These are phyloP conservation scores for Parastagonospora nodorum DNA, from an alignment of 2,329 filamentous ascomycete species.

Conservation along the genomic window DNA sequence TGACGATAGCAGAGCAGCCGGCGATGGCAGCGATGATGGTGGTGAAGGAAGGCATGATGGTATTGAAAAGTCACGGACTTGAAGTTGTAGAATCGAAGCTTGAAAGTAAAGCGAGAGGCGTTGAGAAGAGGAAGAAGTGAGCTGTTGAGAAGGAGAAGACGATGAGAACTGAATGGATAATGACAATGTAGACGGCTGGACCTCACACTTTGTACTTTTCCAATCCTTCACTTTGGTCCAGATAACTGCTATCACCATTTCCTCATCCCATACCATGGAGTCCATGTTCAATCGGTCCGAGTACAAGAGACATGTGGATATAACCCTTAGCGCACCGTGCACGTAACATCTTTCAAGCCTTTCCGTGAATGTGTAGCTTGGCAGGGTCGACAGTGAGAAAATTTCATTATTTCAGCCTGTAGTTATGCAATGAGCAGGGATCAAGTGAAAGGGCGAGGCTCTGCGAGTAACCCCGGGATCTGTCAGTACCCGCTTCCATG, in stretches of 20 bases:
- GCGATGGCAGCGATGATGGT: slow-evolving; percentile 6
- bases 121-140: neutral
- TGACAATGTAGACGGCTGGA: neutral
- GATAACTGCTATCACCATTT: neutral
- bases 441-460: neutral
- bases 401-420: neutral
- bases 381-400: slow-evolving; percentile 2
- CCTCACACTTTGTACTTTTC: neutral
- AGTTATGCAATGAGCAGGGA: slow-evolving; percentile 1
- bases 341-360: slow-evolving; percentile 3
- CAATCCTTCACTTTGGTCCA: neutral
- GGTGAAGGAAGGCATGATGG: slow-evolving; percentile 9
- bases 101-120: neutral
- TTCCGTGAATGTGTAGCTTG: slow-evolving; percentile 3
- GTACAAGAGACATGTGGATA: neutral
- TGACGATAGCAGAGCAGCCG: slow-evolving; percentile 5
- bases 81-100: slow-evolving; percentile 1
- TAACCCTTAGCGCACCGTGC: slow-evolving; percentile 1
- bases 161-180: neutral
- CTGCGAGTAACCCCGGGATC: no score
- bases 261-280: neutral
- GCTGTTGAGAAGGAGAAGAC: neutral
- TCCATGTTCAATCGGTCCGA: neutral
- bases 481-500: neutral
- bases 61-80: slow-evolving; percentile 9